Evolutionary conservation across 768 basidiomycete species (phyloP), one percentile per base, ranked within the genome.

Genomic region (Suillus variegatus): DNA sequence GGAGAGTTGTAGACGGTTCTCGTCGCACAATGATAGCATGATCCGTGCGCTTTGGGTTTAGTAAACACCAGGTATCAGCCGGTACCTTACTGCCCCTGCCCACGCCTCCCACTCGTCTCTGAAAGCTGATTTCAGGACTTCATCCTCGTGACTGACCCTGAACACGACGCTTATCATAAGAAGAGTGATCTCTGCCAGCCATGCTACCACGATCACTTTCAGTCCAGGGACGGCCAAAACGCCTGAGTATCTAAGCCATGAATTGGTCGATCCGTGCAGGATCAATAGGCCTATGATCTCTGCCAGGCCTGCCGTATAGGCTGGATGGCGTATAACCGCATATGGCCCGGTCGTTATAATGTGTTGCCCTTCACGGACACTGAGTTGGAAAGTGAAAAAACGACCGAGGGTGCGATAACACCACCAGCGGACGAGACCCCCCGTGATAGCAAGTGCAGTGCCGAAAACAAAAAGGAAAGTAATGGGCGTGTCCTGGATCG

Each of bases 321-420:
- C 77, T 47, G 81, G 82, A 67, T 83, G 82, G 49, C 82, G 77
- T 10, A 81, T 78, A 74, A 77, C 77, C n/a, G 79, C 71, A 58
- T 83, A 83, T 1, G 81, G 82, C 0, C 81, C 81, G n/a, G 74
- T 68, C 1, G 78, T 82, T 62, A 83, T 71, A 51, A 83, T 78
- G 62, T 75, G 71, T 67, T 83, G 82, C 62, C 78, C 73, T 1
- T 75, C 75, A 10, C 75, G 78, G 47, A 82, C 78, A 44, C 78
- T 77, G 43, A 82, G 77, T 57, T 82, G 80, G 64, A 82, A 82
- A 0, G 81, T 83, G 70, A 82, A 83, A n/a, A 81, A 69, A 3
- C 73, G 73, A 6, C 80, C 80, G 6, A 83, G 77, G 9, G 77
- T 73, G 61, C 71, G 76, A 68, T 65, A 77, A 64, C 78, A 76